Base-by-base conservation (phyloP, 192 early-diverging fungal genomes). In the Podila horticola region DNA sequence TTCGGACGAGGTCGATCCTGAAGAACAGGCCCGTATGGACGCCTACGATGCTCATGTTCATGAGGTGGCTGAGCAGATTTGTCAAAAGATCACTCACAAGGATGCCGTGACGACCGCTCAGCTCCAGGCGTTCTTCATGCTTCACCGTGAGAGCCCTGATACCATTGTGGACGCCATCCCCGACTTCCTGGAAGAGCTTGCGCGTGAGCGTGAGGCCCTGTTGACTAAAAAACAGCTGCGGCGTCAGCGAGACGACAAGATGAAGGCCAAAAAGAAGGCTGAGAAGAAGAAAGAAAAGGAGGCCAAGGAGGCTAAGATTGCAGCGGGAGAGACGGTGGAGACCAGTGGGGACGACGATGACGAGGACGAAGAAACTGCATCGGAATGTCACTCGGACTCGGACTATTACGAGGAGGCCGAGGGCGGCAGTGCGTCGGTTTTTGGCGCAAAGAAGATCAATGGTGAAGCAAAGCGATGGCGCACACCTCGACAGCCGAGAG, bases 111-210 rank as follows among this genome's bases (percentile, higher is more conserved):
- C 77, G 1, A 73, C 77, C 1, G 77, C 77, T 41, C 77, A 81
- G 52, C 59, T 81, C n/a, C 71, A 81, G 34, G 77, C 71, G 11
- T 81, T 81, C 48, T 81, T 81, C 33, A 81, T 81, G 77, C 60
- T 81, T 11, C 71, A 81, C 45, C 77, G 77, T 11, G 71, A 81
- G 19, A n/a, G 69, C 3, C 66, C 71, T 13, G 77, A 81, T 31
- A 69, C 55, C 10, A 73, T 73, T 45, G 10, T 81, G 58, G 77
- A 73, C n/a, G 63, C 67, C 26, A 57, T 73, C 0, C 77, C 77
- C 22, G 77, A 26, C 0, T 81, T 81, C 48, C 65, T 81, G 71
- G 60, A 41, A 2, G 77, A 81, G 34, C 58, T 73, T 29, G 34
- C 15, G 0, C 65, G 28, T 29, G 77, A 81, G n/a, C 66, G 77